Conservation (phyloP, 306 rosid species). For the Coriaria nepalensis region DNA sequence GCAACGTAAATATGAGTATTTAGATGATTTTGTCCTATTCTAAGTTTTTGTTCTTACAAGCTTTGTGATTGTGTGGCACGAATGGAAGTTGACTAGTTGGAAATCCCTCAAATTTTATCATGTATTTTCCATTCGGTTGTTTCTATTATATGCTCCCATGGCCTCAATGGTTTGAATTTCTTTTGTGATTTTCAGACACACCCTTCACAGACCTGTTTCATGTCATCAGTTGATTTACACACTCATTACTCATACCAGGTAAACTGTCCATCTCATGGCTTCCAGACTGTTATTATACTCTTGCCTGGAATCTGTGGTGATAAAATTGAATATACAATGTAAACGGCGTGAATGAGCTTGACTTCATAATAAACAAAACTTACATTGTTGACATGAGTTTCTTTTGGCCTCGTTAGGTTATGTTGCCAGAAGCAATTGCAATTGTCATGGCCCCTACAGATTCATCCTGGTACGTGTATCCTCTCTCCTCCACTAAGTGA, state of each 20-base stretch:
- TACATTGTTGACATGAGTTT: not conserved
- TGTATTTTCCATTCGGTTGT: not conserved
- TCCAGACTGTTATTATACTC: slow-evolving; percentile 1
- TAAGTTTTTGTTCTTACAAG: not conserved
- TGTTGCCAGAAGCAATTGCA: slow-evolving; percentile 97
- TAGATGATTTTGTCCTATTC: not conserved
- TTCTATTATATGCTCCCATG: not conserved
- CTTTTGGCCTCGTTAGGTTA: slow-evolving; percentile 50
- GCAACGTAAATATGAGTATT: no score
- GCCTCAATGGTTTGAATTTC: slow-evolving; percentile 1
- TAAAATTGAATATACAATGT: no score
- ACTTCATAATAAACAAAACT: no score
- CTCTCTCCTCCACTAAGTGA: not conserved
- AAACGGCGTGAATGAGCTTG: no score
- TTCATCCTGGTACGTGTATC: slow-evolving; percentile 41
- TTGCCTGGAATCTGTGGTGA: not conserved
- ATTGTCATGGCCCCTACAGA: slow-evolving; percentile 99
- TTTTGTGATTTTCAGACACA: slow-evolving; percentile 58
- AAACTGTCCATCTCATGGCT: slow-evolving; percentile 9
- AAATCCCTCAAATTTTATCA: not conserved
- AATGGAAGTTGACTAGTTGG: no score
- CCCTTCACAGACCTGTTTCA: slow-evolving; percentile 97
- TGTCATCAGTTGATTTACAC: slow-evolving; percentile 98
- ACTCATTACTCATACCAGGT: slow-evolving; percentile 99
- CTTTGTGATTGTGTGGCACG: not conserved